Evolutionary conservation across 371 early-diverging fungal genomes (phyloP), one percentile per base, ranked within the genome.

Genomic region (Lichtheimia ramosa): DNA sequence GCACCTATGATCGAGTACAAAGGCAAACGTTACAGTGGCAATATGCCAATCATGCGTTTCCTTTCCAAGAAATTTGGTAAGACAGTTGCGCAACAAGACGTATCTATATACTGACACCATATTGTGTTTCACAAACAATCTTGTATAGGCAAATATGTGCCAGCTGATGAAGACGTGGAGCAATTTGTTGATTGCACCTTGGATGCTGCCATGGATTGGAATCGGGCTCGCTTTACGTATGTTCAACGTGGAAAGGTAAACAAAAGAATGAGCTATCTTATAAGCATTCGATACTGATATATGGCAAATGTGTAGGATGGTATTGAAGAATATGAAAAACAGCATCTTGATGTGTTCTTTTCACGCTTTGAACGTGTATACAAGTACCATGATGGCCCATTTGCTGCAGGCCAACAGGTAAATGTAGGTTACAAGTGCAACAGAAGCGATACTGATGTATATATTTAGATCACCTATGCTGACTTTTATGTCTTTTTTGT

Each of bases 401-500:
- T 62, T 52, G 10, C 65, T 2, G 49, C 70, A 14, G 73, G 70
- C 39, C 54, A 68, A 14, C 54, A 65, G 54, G 55, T 65, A n/a
- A n/a, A 41, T 50, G 27, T 3, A 7, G 20, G 10, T 2, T 2
- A 2, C 8, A 8, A 5, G 18, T n/a, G 21, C 24, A 28, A 53
- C 25, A 53, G 6, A n/a, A 10, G 10, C 3, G 53, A 3, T 3
- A n/a, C 10, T 16, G 20, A 21, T 43, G 7, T 5, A 14, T 48
- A 4, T 21, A 43, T 40, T 15, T 20, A 59, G 34, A 66, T 69
- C 16, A 41, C 67, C n/a, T 73, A 73, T 40, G 61, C 58, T 20
- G 73, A 73, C 39, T 73, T 73, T 50, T 15, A 62, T 4, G 34
- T 73, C 3, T 73, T 57, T 27, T 65, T 64, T 21, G 49, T 42